Conservation (phyloP, 345 rosid species). For the Isatis tinctoria region DNA sequence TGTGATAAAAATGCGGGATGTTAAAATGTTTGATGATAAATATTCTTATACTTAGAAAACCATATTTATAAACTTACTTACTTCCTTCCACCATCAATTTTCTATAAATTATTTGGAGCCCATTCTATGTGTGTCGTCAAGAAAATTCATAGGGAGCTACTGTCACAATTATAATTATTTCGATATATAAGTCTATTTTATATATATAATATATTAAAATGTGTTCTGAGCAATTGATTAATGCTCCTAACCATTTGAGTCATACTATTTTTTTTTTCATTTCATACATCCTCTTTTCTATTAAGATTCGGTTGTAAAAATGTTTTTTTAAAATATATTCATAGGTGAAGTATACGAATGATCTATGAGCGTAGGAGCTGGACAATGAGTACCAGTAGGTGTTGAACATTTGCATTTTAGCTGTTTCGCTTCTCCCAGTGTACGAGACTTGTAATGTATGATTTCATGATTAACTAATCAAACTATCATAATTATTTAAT, state of each 20-base stretch:
- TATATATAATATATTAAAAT: too few species aligned
- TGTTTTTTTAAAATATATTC: not conserved
- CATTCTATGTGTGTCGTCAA: too few species aligned
- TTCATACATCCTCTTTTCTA: not conserved
- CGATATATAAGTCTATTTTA: too few species aligned
- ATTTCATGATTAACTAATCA: constrained; percentile 15
- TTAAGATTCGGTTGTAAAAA: not conserved
- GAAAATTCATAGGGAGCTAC: too few species aligned
- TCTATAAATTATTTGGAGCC: too few species aligned
- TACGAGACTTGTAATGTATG: constrained; percentile 7
- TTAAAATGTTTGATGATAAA: too few species aligned
- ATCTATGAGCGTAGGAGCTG: constrained; percentile 2
- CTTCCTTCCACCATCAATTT: too few species aligned
- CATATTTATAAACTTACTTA: too few species aligned
- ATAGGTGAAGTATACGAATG: not conserved
- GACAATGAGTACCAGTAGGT: constrained; percentile 5
- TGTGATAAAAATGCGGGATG: not conserved
- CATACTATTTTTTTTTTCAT: not conserved
- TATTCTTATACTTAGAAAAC: not conserved
- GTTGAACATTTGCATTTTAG: constrained; percentile 17
- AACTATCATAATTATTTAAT: not conserved
- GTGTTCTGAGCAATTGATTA: not conserved
- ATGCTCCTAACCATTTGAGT: not conserved
- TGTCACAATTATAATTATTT: too few species aligned
- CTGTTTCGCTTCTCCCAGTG: not conserved